These are phyloP conservation scores for Candida hungchunana DNA, from an alignment of 805 yeast species.

Conservation along the genomic window DNA sequence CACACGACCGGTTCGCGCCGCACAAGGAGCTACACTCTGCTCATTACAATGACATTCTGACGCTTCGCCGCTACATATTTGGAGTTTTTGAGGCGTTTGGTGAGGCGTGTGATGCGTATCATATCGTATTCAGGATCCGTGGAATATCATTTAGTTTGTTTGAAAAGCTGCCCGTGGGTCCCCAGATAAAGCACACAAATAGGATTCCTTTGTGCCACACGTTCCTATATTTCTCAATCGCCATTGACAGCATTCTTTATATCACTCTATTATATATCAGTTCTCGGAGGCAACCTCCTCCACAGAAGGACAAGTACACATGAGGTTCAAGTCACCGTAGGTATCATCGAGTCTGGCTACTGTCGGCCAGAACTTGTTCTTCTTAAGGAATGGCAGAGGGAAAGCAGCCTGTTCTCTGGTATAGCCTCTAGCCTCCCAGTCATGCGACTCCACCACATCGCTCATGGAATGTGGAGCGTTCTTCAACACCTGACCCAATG, in stretches of 20 bases:
- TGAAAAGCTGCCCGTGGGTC: too few species aligned
- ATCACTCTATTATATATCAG: conserved; percentile 13
- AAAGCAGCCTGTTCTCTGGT: conserved; percentile 91
- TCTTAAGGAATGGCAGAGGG: conserved; percentile 72
- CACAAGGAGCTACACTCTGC: too few species aligned
- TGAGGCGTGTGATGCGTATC: too few species aligned
- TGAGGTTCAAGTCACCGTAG: conserved; percentile 85
- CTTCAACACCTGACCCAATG: conserved; percentile 67
- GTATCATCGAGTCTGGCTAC: conserved; percentile 92
- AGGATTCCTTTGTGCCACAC: too few species aligned
- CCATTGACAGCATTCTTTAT: not conserved
- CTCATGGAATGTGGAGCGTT: conserved; percentile 90
- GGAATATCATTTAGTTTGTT: too few species aligned
- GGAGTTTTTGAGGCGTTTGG: too few species aligned
- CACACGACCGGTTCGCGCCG: too few species aligned
- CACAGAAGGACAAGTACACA: conserved; percentile 90
- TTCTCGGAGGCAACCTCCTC: conserved; percentile 55
- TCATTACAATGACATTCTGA: too few species aligned
- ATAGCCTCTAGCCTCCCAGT: conserved; percentile 85
- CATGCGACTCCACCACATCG: conserved; percentile 64
- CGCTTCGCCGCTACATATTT: too few species aligned
- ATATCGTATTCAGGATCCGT: too few species aligned
- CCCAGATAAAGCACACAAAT: too few species aligned
- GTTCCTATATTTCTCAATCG: not conserved
- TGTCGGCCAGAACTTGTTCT: conserved; percentile 90